Conservation (phyloP, 2,329 filamentous ascomycete genomes). For the Teratosphaeria destructans region DNA sequence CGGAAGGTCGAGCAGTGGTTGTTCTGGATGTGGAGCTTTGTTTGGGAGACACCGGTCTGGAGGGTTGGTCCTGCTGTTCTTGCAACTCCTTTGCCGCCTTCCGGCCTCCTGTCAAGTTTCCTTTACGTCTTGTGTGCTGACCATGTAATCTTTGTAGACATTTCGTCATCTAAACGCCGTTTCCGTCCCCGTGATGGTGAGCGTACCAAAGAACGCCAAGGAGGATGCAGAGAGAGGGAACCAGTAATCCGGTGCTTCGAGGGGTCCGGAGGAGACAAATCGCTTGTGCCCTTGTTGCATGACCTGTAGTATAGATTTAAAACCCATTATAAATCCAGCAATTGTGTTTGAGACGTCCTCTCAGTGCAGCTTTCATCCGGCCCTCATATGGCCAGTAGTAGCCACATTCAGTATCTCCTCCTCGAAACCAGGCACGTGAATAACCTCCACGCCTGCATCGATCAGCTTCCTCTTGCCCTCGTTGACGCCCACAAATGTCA, state of each 20-base stretch:
- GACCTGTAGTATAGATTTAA: background rate
- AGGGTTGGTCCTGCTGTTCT: constrained; percentile 25
- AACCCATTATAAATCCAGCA: background rate
- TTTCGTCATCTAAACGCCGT: constrained; percentile 44
- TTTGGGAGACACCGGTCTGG: constrained; percentile 31
- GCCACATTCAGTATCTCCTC: constrained; percentile 71
- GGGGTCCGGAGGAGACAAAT: background rate
- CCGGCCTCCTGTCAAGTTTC: background rate
- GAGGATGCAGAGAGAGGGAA: constrained; percentile 42
- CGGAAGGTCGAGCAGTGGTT: constrained; percentile 28
- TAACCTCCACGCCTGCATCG: constrained; percentile 61
- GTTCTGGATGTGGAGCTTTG: constrained; percentile 30
- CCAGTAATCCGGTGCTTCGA: constrained; percentile 9
- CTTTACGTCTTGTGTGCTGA: constrained; percentile 17
- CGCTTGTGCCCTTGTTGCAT: background rate
- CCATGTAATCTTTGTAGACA: constrained; percentile 28
- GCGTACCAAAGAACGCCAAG: constrained; percentile 43
- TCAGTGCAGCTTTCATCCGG: background rate
- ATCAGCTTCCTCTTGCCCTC: constrained; percentile 60
- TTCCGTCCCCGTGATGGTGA: constrained; percentile 41
- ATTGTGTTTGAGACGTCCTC: background rate
- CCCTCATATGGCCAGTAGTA: constrained; percentile 59
- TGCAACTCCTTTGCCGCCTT: constrained; percentile 4
- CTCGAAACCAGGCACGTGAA: constrained; percentile 66
- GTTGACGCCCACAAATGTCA: constrained; percentile 79